phyloP scores from a whole-genome alignment of 164 flowering plant genomes.

The Berberis thunbergii region DNA sequence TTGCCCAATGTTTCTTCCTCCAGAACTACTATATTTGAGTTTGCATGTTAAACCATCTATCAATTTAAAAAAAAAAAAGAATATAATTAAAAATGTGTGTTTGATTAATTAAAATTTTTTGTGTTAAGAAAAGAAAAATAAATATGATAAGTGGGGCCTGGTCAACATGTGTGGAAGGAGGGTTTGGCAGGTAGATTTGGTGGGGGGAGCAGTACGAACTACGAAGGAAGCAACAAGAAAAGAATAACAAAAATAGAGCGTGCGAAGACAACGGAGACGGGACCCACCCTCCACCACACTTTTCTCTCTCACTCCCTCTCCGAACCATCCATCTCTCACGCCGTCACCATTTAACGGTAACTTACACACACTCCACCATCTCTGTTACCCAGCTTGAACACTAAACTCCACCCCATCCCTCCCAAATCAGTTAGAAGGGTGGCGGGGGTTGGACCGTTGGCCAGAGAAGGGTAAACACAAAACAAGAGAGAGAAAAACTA shows the following conservation, averaged over 20 bases:
- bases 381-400: not conserved
- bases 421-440: slow-evolving; percentile 1
- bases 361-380: not conserved
- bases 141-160: not conserved
- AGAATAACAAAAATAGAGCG: not conserved
- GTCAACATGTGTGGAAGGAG: not conserved
- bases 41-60: too few species aligned
- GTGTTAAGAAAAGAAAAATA: not conserved
- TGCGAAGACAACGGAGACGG: slow-evolving; percentile 3
- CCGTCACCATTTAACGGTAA: not conserved
- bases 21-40: too few species aligned
- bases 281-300: not conserved
- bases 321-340: not conserved
- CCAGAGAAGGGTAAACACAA: not conserved
- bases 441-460: slow-evolving; percentile 9
- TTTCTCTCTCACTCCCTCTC: too few species aligned
- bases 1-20: too few species aligned
- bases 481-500: not conserved
- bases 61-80: too few species aligned
- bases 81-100: too few species aligned
- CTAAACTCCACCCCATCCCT: too few species aligned
- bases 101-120: too few species aligned
- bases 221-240: too few species aligned
- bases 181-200: not conserved
- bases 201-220: not conserved